Evolutionary conservation across 305 asterid species (phyloP), one percentile per base, ranked within the genome.

Genomic region (Plantago lanceolata): DNA sequence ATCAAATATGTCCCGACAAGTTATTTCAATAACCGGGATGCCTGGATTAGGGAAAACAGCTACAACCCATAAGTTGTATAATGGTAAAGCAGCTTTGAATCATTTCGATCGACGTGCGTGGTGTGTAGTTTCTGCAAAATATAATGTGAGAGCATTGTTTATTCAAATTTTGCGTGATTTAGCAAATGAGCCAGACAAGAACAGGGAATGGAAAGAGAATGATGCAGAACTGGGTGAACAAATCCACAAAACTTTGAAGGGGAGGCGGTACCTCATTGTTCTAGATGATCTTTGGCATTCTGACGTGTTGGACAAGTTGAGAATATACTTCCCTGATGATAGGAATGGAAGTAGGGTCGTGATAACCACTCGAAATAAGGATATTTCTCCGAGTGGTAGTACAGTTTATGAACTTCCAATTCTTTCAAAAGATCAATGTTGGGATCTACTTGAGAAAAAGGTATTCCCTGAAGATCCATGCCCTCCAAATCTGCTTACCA

Each of bases 31-130:
- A n/a, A 31, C 5, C 18, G 62, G 62, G 11, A 57, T 57, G 62
- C 26, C 62, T 19, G 79, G 82, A 18, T 57, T 55, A 29, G 82
- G 79, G 24, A 77, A 77, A 71, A 73, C 74, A 16, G 66, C 76
- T 11, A 21, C 70, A 7, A 73, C 74, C n/a, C 49, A 52, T 29
- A 68, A 53, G 48, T 49, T 63, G 31, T 73, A n/a, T n/a, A n/a
- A n/a, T n/a, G n/a, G n/a, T n/a, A n/a, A n/a, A n/a, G n/a, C n/a
- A n/a, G n/a, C n/a, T n/a, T n/a, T n/a, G n/a, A n/a, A n/a, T n/a
- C n/a, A n/a, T 74, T n/a, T n/a, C n/a, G n/a, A n/a, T n/a, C n/a
- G n/a, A n/a, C n/a, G n/a, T n/a, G n/a, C n/a, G n/a, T n/a, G 65
- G 79, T 69, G 62, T 33, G 62, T 53, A 43, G 57, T 77, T 58